These are phyloP conservation scores for Melanomma pulvis-pyrius DNA, from an alignment of 495 filamentous ascomycete genomes.

Conservation along the genomic window DNA sequence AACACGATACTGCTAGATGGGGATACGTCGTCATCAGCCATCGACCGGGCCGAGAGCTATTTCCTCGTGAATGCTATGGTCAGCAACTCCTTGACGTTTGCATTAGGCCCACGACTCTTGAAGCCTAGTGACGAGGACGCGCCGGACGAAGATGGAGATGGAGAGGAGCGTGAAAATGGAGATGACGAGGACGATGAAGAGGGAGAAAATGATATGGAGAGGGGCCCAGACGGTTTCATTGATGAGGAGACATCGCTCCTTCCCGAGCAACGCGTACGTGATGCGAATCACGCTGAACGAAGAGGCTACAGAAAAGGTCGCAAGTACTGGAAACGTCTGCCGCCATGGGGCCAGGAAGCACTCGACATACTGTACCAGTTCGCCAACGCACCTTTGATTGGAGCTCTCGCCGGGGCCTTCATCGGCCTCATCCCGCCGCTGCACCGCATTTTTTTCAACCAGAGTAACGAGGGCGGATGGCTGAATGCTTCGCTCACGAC, in stretches of 20 bases:
- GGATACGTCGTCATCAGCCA: conserved; percentile 53
- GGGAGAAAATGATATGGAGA: conserved; percentile 35
- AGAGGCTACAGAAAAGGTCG: conserved; percentile 21
- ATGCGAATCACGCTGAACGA: conserved; percentile 35
- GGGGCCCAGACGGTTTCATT: conserved; percentile 39
- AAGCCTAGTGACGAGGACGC: conserved; percentile 51
- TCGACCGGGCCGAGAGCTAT: conserved; percentile 70
- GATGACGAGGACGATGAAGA: conserved; percentile 38
- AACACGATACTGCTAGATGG: conserved; percentile 52
- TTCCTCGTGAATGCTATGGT: conserved; percentile 69
- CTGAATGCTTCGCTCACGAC: conserved; percentile 73
- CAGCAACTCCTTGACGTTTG: conserved; percentile 65
- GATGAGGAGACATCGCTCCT: conserved; percentile 58
- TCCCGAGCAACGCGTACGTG: conserved; percentile 43
- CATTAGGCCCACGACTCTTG: conserved; percentile 64
- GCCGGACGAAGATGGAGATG: conserved; percentile 41
- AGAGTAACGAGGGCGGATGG: conserved; percentile 65
- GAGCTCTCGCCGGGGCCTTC: conserved; percentile 61
- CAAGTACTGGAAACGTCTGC: conserved; percentile 48
- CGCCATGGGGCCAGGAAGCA: conserved; percentile 42
- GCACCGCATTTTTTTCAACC: conserved; percentile 68
- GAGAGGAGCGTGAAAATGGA: conserved; percentile 42
- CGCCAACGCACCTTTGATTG: conserved; percentile 68
- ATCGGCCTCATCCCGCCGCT: conserved; percentile 66
- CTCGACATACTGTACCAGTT: conserved; percentile 57